Conservation (phyloP, 805 yeast genomes). For the Lipomyces kockii region DNA sequence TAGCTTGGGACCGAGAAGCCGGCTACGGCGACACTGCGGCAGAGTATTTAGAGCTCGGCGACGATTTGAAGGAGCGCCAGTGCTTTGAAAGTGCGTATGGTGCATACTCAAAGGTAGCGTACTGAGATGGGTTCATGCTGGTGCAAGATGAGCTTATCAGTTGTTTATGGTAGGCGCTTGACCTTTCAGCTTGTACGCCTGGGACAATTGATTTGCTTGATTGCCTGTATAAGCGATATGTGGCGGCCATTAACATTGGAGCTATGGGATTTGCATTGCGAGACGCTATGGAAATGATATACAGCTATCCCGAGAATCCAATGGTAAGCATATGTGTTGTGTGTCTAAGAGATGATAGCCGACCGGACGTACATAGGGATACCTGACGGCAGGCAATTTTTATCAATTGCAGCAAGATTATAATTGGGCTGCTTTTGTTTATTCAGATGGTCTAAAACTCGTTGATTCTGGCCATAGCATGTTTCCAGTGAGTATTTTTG, state of each 20-base stretch:
- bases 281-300: conserved; percentile 14
- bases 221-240: conserved; percentile 12
- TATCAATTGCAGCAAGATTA: conserved; percentile 11
- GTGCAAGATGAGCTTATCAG: not conserved
- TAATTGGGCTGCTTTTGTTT: conserved; percentile 1
- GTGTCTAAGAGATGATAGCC: not conserved
- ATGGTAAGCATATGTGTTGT: not conserved
- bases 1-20: not conserved
- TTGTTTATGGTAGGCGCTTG: not conserved
- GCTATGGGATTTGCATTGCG: conserved; percentile 14
- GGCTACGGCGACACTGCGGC: not conserved
- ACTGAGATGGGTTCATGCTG: not conserved
- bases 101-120: conserved; percentile 14
- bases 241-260: conserved; percentile 13
- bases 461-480: conserved; percentile 1
- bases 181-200: not conserved
- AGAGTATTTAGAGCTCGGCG: conserved; percentile 2
- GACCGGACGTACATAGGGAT: conserved; percentile 1
- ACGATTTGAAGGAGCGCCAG: not conserved
- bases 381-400: conserved; percentile 6
- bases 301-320: conserved; percentile 1
- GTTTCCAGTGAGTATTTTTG: not conserved
- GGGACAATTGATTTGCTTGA: not conserved
- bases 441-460: conserved; percentile 7
- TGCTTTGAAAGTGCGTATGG: conserved; percentile 18